A percentile compares a stretch with the other conserved stretches of the same genome.
Evolutionary conservation across 495 filamentous ascomycete genomes (phyloP).

Genomic region (Hyphodiscus hymeniophilus): DNA sequence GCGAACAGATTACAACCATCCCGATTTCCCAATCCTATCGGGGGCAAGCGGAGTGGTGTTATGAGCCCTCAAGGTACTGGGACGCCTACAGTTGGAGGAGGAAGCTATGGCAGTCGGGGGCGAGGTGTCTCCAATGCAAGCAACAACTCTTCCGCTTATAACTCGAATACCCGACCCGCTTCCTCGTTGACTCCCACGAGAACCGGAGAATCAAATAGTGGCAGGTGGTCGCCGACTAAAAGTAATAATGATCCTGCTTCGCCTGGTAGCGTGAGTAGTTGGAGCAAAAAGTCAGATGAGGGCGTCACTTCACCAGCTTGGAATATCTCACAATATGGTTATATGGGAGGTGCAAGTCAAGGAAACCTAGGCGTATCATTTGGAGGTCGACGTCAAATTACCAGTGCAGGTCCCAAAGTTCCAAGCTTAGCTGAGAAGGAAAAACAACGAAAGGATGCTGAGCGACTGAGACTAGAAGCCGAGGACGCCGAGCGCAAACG

Average conservation of each 20-base stretch:
- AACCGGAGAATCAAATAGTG: slow-evolving; percentile 42
- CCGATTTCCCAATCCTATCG: slow-evolving; percentile 65
- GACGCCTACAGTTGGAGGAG: slow-evolving; percentile 30
- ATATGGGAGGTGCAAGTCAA: slow-evolving; percentile 96
- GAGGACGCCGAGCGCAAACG: slow-evolving; percentile 60
- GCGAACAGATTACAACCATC: slow-evolving; percentile 71
- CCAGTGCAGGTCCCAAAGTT: slow-evolving; percentile 67
- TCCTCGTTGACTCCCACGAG: slow-evolving; percentile 33
- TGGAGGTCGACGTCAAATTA: slow-evolving; percentile 88
- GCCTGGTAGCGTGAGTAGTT: slow-evolving; percentile 59
- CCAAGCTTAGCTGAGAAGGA: slow-evolving; percentile 57
- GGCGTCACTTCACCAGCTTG: slow-evolving; percentile 78
- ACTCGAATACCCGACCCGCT: slow-evolving; percentile 18
- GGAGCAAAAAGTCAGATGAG: slow-evolving; percentile 82
- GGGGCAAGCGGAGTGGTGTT: slow-evolving; percentile 48
- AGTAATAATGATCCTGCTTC: slow-evolving; percentile 26
- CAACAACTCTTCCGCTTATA: slow-evolving; percentile 47
- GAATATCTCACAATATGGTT: slow-evolving; percentile 98
- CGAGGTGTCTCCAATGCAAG: slow-evolving; percentile 64
- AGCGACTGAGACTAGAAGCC: slow-evolving; percentile 48
- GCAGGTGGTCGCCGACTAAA: slow-evolving; percentile 56
- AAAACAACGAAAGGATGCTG: slow-evolving; percentile 42
- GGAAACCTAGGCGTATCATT: slow-evolving; percentile 91
- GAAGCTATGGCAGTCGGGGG: slow-evolving; percentile 33
- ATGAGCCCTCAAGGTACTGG: slow-evolving; percentile 62